phyloP scores from a whole-genome alignment of 371 early-diverging fungal genomes.

The Homolaphlyctis polyrhiza region DNA sequence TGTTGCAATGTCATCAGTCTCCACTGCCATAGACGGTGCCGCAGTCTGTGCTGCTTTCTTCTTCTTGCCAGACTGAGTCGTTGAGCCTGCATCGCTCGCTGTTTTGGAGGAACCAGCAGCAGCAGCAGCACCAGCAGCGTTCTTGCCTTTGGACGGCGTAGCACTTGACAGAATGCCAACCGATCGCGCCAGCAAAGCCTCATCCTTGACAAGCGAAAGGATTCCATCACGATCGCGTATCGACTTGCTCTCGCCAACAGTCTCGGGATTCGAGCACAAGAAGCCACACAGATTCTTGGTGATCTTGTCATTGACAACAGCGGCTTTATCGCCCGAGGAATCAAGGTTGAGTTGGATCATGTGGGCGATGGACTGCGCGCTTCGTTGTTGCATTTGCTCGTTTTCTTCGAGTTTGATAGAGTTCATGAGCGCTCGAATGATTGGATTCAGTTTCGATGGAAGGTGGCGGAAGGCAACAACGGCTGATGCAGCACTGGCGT shows the following conservation, averaged over 20 bases:
- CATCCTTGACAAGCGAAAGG: constrained; percentile 10
- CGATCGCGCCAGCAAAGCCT: neutral
- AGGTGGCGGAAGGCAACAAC: constrained; percentile 71
- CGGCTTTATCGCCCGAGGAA: constrained; percentile 8
- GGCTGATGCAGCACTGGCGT: constrained; percentile 78
- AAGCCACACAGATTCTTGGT: constrained; percentile 80
- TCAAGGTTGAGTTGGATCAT: constrained; percentile 24
- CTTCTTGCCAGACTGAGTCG: constrained; percentile 10
- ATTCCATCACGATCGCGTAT: constrained; percentile 37
- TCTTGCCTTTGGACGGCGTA: constrained; percentile 14
- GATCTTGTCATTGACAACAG: constrained; percentile 68
- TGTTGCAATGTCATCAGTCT: constrained; percentile 43
- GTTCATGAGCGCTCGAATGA: constrained; percentile 85
- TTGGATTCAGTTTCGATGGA: constrained; percentile 77
- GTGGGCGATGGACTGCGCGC: constrained; percentile 37
- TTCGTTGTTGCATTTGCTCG: constrained; percentile 58
- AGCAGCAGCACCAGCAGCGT: constrained; percentile 7
- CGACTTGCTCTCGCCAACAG: constrained; percentile 49
- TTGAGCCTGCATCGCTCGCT: no score
- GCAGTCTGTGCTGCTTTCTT: constrained; percentile 27
- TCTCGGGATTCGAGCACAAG: constrained; percentile 73
- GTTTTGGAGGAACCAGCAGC: constrained; percentile 5
- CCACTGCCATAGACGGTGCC: constrained; percentile 36
- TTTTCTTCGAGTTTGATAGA: constrained; percentile 78
- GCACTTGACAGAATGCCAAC: neutral